Conservation (phyloP, 371 early-diverging fungal species). For the Gilbertella persicaria region DNA sequence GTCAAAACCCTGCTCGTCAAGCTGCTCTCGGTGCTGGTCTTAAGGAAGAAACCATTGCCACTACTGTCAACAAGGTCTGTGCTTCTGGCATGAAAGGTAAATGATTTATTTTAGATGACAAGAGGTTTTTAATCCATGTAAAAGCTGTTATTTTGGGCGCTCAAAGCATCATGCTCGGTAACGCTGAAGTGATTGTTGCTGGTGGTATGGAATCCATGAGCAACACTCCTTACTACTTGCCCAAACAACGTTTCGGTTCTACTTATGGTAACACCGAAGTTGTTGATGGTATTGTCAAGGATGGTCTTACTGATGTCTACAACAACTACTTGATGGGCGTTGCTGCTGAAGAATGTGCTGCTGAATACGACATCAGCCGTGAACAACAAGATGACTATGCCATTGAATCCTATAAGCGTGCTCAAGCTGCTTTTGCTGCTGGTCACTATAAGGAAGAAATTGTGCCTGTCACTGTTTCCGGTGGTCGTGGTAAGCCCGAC, state of each 20-base stretch:
- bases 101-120: slow-evolving; percentile 5
- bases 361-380: slow-evolving; percentile 77
- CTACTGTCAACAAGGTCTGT: slow-evolving; percentile 98
- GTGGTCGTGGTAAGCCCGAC: slow-evolving; percentile 84
- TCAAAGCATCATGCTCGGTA: slow-evolving; percentile 82
- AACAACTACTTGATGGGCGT: slow-evolving; percentile 89
- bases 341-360: slow-evolving; percentile 93
- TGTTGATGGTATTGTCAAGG: slow-evolving; percentile 88
- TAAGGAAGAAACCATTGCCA: slow-evolving; percentile 72
- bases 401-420: slow-evolving; percentile 83
- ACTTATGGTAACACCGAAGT: slow-evolving; percentile 86
- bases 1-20: slow-evolving; percentile 97
- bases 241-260: slow-evolving; percentile 78
- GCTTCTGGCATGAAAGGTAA: slow-evolving; percentile 94
- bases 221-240: slow-evolving; percentile 92
- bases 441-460: slow-evolving; percentile 88
- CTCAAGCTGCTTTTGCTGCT: slow-evolving; percentile 77
- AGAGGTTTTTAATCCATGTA: slow-evolving; percentile 1
- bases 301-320: slow-evolving; percentile 94
- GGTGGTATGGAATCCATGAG: slow-evolving; percentile 98
- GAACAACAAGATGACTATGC: slow-evolving; percentile 92
- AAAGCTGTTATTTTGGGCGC: slow-evolving; percentile 83
- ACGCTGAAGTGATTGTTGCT: slow-evolving; percentile 83
- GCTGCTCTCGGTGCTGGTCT: slow-evolving; percentile 91
- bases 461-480: slow-evolving; percentile 81